Evolutionary conservation across 2,329 filamentous ascomycete species (phyloP), one percentile per base, ranked within the genome.

Genomic region (Ceratocystis huliohia): DNA sequence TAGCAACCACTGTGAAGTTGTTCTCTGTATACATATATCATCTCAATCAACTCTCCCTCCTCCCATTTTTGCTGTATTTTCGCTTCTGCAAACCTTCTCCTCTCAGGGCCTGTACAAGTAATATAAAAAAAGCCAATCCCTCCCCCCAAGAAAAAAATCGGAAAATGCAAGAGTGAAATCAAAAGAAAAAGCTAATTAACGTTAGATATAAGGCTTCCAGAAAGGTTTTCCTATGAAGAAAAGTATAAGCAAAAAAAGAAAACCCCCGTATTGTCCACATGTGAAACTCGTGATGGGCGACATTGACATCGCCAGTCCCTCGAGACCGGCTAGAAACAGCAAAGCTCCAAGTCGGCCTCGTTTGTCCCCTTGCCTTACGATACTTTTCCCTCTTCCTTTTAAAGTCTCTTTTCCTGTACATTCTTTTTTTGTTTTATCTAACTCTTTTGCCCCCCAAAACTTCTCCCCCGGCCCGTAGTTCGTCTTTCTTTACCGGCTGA

Each of bases 401-500:
- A 15, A 48, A 22, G 20, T 20, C 20, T 22, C 30, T 30, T 59
- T 59, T 41, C 37, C 37, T 41, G 10, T 41, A 41, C 10, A 41
- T 61, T 37, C 25, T 30, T 44, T 61, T 61, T 44, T 41, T 61
- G 33, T 61, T 61, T n/a, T 41, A 20, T 61, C 28, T 41, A 22
- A n/a, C 5, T 44, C n/a, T 61, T 37, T 20, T 53, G 3, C 62
- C 62, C 37, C 37, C 15, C 10, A 41, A 13, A 41, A 41, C 37
- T 13, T 41, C 37, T 15, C 13, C 56, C 62, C 62, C 7, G 2
- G 41, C 41, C 13, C 25, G 56, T 20, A 28, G 5, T 17, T 57
- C 3, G 15, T 65, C 30, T 28, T 20, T 8, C 22, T 73, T 73
- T 82, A 86, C 77, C 84, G 80, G 72, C 80, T 84, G 74, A 86